These are phyloP conservation scores for Fraxinus americana DNA, from an alignment of 257 asterid species.

Conservation along the genomic window DNA sequence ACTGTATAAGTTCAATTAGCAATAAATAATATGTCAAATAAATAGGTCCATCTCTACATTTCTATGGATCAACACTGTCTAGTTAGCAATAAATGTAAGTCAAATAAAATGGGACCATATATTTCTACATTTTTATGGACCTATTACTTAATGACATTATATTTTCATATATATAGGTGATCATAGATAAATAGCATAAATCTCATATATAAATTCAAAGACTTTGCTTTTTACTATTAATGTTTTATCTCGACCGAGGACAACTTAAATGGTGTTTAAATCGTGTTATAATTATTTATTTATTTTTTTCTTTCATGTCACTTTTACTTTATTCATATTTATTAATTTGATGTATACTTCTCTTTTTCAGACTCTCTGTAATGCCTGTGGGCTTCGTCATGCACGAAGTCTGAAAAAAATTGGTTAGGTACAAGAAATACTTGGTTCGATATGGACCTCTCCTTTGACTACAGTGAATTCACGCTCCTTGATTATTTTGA, in stretches of 20 bases:
- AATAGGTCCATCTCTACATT: no score
- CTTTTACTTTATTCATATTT: not conserved
- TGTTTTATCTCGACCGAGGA: not conserved
- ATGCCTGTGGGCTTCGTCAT: conserved; percentile 19
- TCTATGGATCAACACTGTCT: no score
- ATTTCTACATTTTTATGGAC: no score
- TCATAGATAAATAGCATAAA: no score
- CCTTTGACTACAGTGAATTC: not conserved
- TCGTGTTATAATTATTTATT: not conserved
- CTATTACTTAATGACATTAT: no score
- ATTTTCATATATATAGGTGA: no score
- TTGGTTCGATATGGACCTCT: not conserved
- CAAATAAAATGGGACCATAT: no score
- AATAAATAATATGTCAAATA: no score
- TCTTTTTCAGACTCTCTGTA: conserved; percentile 9
- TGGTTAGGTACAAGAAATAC: not conserved
- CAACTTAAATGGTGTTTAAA: not conserved
- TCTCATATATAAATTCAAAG: not conserved
- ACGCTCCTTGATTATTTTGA: not conserved
- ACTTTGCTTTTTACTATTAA: not conserved
- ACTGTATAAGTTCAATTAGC: no score
- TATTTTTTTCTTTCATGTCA: not conserved
- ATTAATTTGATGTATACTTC: not conserved
- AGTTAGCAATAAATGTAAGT: no score
- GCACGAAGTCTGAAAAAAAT: not conserved